Evolutionary conservation across 345 rosid species (phyloP).

Genomic region (Camelina neglecta): DNA sequence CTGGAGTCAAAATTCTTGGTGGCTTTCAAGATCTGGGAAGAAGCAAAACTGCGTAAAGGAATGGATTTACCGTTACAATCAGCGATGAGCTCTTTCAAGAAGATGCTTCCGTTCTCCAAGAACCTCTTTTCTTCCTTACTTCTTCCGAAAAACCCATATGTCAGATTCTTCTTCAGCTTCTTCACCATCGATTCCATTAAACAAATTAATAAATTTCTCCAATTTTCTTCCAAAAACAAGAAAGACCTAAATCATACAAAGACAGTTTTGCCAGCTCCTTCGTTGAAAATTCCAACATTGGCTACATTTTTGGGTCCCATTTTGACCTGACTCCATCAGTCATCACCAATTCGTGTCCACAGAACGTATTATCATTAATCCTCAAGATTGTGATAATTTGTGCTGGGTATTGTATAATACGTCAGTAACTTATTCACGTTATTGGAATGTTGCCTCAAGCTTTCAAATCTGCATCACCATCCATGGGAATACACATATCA

Average conservation of each 20-base stretch:
- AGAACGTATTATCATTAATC: not conserved
- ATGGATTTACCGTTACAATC: slow-evolving; percentile 9
- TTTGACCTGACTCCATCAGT: not conserved
- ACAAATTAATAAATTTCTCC: not conserved
- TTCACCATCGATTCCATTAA: not conserved
- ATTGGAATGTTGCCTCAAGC: not conserved
- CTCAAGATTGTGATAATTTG: not conserved
- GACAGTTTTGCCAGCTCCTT: not conserved
- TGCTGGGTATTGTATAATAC: not conserved
- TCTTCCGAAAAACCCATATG: not conserved
- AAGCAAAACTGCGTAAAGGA: slow-evolving; percentile 23
- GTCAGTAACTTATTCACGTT: slow-evolving; percentile 7
- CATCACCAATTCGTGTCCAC: not conserved
- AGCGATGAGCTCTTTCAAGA: slow-evolving; percentile 9
- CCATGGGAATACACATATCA: no score
- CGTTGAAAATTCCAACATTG: not conserved
- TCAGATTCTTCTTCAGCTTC: not conserved
- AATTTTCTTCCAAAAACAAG: slow-evolving; percentile 2
- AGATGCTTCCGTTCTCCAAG: slow-evolving; percentile 20
- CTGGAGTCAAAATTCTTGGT: slow-evolving; percentile 3
- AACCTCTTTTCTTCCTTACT: slow-evolving; percentile 2
- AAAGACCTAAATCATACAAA: not conserved
- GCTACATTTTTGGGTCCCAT: not conserved
- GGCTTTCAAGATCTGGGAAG: slow-evolving; percentile 3
- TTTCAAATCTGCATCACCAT: not conserved